These are phyloP conservation scores for Paramecium pentaurelia DNA, from an alignment of 73 alveolate species.

Conservation along the genomic window DNA sequence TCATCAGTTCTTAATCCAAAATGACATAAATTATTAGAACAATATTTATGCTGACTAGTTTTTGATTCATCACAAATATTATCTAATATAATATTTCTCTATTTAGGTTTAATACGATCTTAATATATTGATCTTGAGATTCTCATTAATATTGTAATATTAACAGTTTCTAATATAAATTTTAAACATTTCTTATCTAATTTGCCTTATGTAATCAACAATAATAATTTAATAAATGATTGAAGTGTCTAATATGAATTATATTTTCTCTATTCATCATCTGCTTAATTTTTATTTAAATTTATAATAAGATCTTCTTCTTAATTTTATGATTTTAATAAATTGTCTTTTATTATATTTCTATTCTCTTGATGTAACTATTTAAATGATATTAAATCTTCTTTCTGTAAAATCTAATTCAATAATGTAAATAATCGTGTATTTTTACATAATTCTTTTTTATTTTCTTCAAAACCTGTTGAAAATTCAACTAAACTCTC, in stretches of 20 bases:
- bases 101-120: background rate
- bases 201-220: background rate
- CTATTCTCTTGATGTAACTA: background rate
- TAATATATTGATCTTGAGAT: background rate
- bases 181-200: background rate
- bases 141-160: background rate
- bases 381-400: background rate
- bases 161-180: background rate
- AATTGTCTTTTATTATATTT: background rate
- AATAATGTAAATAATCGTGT: slow-evolving; percentile 16
- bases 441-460: slow-evolving; percentile 15
- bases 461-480: slow-evolving; percentile 14
- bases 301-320: background rate
- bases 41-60: background rate
- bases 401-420: background rate
- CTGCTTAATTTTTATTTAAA: background rate
- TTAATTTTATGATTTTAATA: background rate
- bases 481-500: slow-evolving; percentile 27
- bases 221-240: slow-evolving; percentile 2
- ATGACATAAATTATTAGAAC: background rate
- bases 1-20: background rate
- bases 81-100: background rate
- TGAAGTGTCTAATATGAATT: background rate
- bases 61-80: background rate
- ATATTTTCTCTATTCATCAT: background rate